These are phyloP conservation scores for Medicago arabica DNA, from an alignment of 306 rosid species.

Conservation along the genomic window DNA sequence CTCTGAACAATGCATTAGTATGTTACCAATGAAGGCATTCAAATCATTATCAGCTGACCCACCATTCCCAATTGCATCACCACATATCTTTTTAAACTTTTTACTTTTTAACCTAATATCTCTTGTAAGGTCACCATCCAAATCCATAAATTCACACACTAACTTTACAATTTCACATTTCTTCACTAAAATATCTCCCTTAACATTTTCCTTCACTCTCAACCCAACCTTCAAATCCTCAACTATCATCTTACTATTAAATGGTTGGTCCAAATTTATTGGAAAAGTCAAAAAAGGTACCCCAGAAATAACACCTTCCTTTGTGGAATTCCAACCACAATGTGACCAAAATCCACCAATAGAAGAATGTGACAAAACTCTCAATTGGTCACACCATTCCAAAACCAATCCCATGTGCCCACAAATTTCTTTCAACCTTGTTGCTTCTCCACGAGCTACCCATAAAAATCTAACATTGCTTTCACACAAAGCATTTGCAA, in stretches of 20 bases:
- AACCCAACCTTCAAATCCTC: conserved; percentile 57
- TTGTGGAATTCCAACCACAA: conserved; percentile 63
- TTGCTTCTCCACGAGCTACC: conserved; percentile 41
- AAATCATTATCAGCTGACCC: conserved; percentile 49
- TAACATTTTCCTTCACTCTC: conserved; percentile 41
- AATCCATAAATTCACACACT: conserved; percentile 44
- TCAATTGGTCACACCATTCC: conserved; percentile 64
- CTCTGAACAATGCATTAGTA: neutral
- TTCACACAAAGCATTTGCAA: conserved; percentile 33
- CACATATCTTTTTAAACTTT: conserved; percentile 36
- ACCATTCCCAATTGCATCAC: conserved; percentile 42
- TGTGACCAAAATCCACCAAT: conserved; percentile 62
- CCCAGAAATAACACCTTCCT: conserved; percentile 53
- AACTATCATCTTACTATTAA: conserved; percentile 50
- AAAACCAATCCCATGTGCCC: conserved; percentile 46
- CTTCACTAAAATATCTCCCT: conserved; percentile 12
- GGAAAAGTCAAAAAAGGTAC: conserved; percentile 54
- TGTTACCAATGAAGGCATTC: conserved; percentile 41
- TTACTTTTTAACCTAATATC: conserved; percentile 35
- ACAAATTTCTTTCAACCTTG: conserved; percentile 36
- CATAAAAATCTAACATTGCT: conserved; percentile 45
- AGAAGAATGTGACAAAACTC: conserved; percentile 48
- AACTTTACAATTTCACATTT: conserved; percentile 46
- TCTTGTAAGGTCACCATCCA: conserved; percentile 15
- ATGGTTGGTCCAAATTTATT: conserved; percentile 47